Evolutionary conservation across 2,329 filamentous ascomycete species (phyloP).

Genomic region (Fusarium sp.): DNA sequence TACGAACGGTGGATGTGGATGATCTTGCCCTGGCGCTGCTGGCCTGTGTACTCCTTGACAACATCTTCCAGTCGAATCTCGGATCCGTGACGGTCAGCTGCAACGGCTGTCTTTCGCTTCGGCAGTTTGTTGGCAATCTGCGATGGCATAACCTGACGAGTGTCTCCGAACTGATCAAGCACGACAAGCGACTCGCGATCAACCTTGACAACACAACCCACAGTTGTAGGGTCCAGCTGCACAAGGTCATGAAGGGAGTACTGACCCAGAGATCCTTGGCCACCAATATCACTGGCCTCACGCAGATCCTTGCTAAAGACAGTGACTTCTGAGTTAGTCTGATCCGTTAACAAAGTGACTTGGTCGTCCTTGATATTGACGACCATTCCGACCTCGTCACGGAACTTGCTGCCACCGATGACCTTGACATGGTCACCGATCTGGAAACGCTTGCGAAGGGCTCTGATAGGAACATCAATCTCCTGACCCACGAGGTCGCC

Average conservation of each 20-base stretch:
- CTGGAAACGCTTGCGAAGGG: slow-evolving; percentile 90
- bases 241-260: slow-evolving; percentile 94
- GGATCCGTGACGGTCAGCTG: slow-evolving; percentile 90
- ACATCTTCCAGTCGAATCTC: slow-evolving; percentile 93
- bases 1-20: slow-evolving; percentile 94
- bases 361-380: slow-evolving; percentile 92
- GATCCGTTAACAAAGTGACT: slow-evolving; percentile 92
- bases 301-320: slow-evolving; percentile 98
- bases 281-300: slow-evolving; percentile 91
- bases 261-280: slow-evolving; percentile 84
- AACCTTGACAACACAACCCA: slow-evolving; percentile 93
- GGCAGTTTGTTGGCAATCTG: slow-evolving; percentile 92
- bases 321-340: slow-evolving; percentile 91
- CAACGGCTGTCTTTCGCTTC: slow-evolving; percentile 83
- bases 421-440: slow-evolving; percentile 98
- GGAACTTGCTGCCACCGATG: slow-evolving; percentile 92
- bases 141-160: slow-evolving; percentile 84
- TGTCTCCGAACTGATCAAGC: slow-evolving; percentile 88
- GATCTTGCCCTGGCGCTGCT: slow-evolving; percentile 87
- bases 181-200: slow-evolving; percentile 92
- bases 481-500: slow-evolving; percentile 83
- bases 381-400: slow-evolving; percentile 96
- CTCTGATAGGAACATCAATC: slow-evolving; percentile 93
- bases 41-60: slow-evolving; percentile 88
- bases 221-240: slow-evolving; percentile 90